These are phyloP conservation scores for Pezicula neosporulosa DNA, from an alignment of 2,329 filamentous ascomycete species.

Conservation along the genomic window DNA sequence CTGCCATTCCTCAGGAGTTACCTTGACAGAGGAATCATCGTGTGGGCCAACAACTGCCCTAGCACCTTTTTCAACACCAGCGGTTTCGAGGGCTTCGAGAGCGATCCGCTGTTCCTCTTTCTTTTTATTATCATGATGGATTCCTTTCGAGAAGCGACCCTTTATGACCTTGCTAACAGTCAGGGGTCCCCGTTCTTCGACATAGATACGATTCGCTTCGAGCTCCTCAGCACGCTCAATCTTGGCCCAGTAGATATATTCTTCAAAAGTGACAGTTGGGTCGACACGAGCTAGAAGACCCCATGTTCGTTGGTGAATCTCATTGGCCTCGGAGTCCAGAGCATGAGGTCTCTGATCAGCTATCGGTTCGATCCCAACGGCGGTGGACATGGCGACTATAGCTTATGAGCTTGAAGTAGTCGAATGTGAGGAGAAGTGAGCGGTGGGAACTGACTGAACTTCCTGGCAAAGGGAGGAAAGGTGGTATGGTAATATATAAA, in stretches of 20 bases:
- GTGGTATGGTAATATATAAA: too few species aligned
- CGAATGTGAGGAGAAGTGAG: not conserved
- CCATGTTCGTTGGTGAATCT: not conserved
- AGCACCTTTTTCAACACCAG: not conserved
- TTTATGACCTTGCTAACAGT: not conserved
- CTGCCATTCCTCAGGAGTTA: conserved; percentile 38
- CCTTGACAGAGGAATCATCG: not conserved
- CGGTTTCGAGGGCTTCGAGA: too few species aligned
- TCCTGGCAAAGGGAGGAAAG: too few species aligned
- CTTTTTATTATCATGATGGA: too few species aligned
- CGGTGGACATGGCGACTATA: not conserved
- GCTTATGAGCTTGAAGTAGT: not conserved
- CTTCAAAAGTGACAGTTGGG: conserved; percentile 4
- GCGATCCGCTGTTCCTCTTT: too few species aligned
- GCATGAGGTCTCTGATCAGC: not conserved
- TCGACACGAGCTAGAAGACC: not conserved
- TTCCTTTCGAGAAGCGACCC: not conserved
- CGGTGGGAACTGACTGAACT: not conserved
- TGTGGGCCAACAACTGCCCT: not conserved
- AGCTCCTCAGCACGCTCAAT: conserved; percentile 4
- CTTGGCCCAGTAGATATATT: conserved; percentile 8
- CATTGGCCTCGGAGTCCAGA: not conserved
- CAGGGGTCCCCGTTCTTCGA: not conserved
- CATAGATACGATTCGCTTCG: conserved; percentile 1
- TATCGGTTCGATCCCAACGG: not conserved